Conservation (phyloP, 306 rosid genomes). For the Acacia melanoxylon region DNA sequence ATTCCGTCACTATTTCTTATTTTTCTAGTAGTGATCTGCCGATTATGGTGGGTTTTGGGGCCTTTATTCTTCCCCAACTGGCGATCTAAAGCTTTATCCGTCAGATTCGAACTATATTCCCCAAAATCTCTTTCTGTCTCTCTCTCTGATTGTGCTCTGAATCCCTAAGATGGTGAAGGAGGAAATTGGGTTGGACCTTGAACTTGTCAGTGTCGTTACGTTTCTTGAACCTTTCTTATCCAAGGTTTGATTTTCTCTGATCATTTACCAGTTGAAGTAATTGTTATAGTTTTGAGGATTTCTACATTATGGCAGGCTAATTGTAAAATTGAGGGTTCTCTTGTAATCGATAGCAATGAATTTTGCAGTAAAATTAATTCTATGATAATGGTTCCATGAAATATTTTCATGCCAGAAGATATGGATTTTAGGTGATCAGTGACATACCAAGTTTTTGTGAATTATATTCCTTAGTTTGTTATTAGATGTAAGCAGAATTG, state of each 20-base stretch:
- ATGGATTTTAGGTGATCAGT: slow-evolving; percentile 11
- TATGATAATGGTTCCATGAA: slow-evolving; percentile 22
- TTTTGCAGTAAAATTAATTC: slow-evolving; percentile 10
- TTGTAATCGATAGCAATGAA: background rate
- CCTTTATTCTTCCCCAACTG: too few relatives aligned
- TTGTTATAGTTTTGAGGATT: background rate
- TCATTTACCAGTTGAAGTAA: background rate
- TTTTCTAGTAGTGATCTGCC: too few relatives aligned
- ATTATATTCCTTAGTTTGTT: background rate
- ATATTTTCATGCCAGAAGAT: slow-evolving; percentile 3
- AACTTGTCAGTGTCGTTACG: slow-evolving; percentile 72
- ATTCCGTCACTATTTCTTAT: too few relatives aligned
- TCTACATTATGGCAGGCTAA: slow-evolving; percentile 17
- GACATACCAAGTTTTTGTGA: background rate
- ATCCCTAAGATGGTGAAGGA: too few relatives aligned
- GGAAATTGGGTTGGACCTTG: slow-evolving; percentile 92
- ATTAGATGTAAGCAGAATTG: too few relatives aligned
- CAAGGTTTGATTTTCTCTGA: slow-evolving; percentile 53
- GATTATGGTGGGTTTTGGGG: too few relatives aligned
- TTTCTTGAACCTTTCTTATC: slow-evolving; percentile 91
- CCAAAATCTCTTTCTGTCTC: too few relatives aligned
- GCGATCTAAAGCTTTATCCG: too few relatives aligned
- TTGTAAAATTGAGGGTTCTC: slow-evolving; percentile 19
- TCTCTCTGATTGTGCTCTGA: too few relatives aligned
- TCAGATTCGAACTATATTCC: too few relatives aligned